Base-by-base conservation (phyloP, 1,284 basidiomycete genomes). In the Sparassis latifolia region DNA sequence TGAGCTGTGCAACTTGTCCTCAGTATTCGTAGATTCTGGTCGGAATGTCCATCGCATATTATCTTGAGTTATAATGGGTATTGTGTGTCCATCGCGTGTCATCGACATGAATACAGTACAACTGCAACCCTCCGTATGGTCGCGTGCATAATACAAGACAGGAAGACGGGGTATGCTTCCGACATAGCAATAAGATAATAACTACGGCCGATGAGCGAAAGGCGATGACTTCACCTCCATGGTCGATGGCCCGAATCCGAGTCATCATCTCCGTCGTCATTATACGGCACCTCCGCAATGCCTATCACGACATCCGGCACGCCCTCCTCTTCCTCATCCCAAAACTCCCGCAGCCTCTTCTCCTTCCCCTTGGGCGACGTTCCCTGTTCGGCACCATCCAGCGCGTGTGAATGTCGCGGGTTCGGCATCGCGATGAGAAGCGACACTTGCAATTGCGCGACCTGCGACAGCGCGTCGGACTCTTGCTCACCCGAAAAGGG, bases 401-500 rank as follows among this genome's bases (percentile, higher is more conserved):
- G 51, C 48, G 49, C 54, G 52, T 57, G 49, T 10, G 60, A 54
- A 10, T 61, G 60, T 32, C 64, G 65, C 10, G 64, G 69, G 32
- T 74, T 70, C 2, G 84, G 84, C 83, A 86, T 84, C 33, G 77
- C 72, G 50, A 86, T 72, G 49, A 86, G 69, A 4, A 86, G 75
- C 29, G 78, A 73, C 9, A 86, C 70, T 59, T 81, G 78, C 20
- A 76, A 55, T 44, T 62, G 61, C 28, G 51, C 47, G 35, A 55
- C 49, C 28, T 48, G 51, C 51, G 53, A 44, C 6, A 56, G 55
- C 39, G 49, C 49, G 45, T 62, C 57, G 31, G 46, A 45, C 42
- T 44, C 20, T 20, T 20, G 20, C 20, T 20, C 20, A 20, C 20
- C 20, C 20, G 20, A 20, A 20, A 20, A 20, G 20, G 20, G 20